Base-by-base conservation (phyloP, 2,329 filamentous ascomycete species). In the Chaetomium sp. region DNA sequence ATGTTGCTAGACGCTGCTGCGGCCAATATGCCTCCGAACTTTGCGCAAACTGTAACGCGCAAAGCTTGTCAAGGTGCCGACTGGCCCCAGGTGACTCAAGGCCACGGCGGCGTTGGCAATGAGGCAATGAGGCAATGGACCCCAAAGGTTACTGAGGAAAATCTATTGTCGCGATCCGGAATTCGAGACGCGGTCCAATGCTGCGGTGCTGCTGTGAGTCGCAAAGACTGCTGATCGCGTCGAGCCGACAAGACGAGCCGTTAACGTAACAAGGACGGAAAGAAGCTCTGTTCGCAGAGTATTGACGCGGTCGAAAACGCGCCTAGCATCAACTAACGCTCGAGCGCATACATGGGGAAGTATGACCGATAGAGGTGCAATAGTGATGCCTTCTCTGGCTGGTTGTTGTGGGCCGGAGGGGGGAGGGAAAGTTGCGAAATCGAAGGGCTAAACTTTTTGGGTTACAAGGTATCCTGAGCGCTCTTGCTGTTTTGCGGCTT, bases 241-340 rank as follows among this genome's bases (percentile, higher is more conserved):
- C 51, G 31, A 56, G 25, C 53, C 45, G 51, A 50, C 51, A 1
- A 35, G 42, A 21, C 47, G 31, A 38, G 38, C 35, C 10, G 4
- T 50, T 57, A 29, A 31, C 8, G 49, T n/a, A 8, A 29, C 16
- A 4, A 25, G 57, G 27, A 50, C 23, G 49, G 45, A 57, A 56
- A 23, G 55, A 56, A 61, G 23, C 38, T 54, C 47, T 53, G 54
- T 25, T 54, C 25, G 63, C 54, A 57, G 38, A n/a, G 38, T 49
- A 47, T 58, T 55, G 62, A 68, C 63, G 64, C 65, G 68, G 49
- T 60, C 62, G 66, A 66, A 63, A 61, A 59, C 69, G 68, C 65
- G 69, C 64, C 64, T 67, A 57, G 63, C 60, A 65, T 54, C 56
- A 64, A 59, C 57, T 53, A 64, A 59, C 57, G 49, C 59, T 64